These are phyloP conservation scores for Sporothrix protearum DNA, from an alignment of 2,329 filamentous ascomycete species.

Conservation along the genomic window DNA sequence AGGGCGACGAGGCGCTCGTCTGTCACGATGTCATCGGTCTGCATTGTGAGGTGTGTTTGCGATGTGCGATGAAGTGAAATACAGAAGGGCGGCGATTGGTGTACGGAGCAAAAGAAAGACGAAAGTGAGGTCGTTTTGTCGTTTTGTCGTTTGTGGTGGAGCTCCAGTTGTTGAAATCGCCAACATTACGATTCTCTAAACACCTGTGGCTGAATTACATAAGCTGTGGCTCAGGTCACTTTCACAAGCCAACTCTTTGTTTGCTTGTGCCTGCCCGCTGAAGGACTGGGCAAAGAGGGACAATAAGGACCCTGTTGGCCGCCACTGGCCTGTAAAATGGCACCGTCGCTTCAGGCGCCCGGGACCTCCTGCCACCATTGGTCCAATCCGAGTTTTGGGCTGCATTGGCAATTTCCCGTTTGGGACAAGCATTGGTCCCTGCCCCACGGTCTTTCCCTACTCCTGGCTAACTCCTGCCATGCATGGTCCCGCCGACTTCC, in stretches of 20 bases:
- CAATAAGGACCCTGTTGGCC: background rate
- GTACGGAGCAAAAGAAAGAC: background rate
- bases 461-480: background rate
- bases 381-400: background rate
- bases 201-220: background rate
- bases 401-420: constrained; percentile 20
- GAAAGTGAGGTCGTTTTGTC: background rate
- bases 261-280: background rate
- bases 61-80: background rate
- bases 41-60: constrained; percentile 41
- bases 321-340: constrained; percentile 3
- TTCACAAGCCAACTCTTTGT: background rate
- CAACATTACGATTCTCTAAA: too few species aligned
- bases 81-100: background rate
- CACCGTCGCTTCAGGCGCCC: background rate
- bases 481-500: constrained; percentile 14
- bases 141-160: background rate
- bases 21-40: constrained; percentile 56
- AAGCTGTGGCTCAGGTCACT: background rate
- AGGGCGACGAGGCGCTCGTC: constrained; percentile 65
- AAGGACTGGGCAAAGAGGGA: background rate
- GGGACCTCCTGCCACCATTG: background rate
- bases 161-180: background rate
- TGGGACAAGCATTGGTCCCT: constrained; percentile 2
- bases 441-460: constrained; percentile 8